Evolutionary conservation across 805 yeast genomes (phyloP).

Genomic region (Zygotorulaspora florentina): DNA sequence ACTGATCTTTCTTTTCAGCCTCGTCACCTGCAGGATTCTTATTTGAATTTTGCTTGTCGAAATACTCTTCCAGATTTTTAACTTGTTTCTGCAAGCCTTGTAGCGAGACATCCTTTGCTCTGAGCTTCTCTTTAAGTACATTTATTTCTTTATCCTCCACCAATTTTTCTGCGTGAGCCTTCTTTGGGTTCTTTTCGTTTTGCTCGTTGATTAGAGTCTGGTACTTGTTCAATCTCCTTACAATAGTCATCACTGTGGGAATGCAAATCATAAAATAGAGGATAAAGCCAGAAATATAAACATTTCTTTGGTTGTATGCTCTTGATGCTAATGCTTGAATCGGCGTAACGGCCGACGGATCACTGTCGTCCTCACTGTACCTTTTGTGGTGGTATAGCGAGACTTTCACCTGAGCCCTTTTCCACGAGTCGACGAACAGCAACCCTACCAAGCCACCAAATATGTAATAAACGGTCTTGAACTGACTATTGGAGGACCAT

Average conservation of each 20-base stretch:
- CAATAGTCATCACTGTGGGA: conserved; percentile 49
- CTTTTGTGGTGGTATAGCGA: conserved; percentile 21
- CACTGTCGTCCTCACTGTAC: conserved; percentile 23
- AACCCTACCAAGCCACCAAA: conserved; percentile 41
- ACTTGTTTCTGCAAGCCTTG: conserved; percentile 49
- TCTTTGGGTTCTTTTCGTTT: conserved; percentile 11
- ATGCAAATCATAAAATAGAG: conserved; percentile 52
- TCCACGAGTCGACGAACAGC: conserved; percentile 53
- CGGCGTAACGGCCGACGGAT: conserved; percentile 34
- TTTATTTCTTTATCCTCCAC: conserved; percentile 32
- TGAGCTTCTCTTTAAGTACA: conserved; percentile 37
- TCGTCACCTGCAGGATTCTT: conserved; percentile 8
- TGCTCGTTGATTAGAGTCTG: conserved; percentile 33
- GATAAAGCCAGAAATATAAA: conserved; percentile 60
- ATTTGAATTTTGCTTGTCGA: conserved; percentile 40
- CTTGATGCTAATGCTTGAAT: conserved; percentile 54
- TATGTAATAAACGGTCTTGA: conserved; percentile 44
- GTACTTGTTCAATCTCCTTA: conserved; percentile 49
- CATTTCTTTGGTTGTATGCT: conserved; percentile 60
- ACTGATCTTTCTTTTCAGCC: conserved; percentile 28
- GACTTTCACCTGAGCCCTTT: conserved; percentile 38
- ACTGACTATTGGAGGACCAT: conserved; percentile 38
- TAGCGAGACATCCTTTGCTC: conserved; percentile 42
- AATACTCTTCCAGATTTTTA: conserved; percentile 46
- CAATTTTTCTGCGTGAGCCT: conserved; percentile 12